Conservation (phyloP, 2,329 filamentous ascomycete genomes). For the Pestalotiopsis sp. region DNA sequence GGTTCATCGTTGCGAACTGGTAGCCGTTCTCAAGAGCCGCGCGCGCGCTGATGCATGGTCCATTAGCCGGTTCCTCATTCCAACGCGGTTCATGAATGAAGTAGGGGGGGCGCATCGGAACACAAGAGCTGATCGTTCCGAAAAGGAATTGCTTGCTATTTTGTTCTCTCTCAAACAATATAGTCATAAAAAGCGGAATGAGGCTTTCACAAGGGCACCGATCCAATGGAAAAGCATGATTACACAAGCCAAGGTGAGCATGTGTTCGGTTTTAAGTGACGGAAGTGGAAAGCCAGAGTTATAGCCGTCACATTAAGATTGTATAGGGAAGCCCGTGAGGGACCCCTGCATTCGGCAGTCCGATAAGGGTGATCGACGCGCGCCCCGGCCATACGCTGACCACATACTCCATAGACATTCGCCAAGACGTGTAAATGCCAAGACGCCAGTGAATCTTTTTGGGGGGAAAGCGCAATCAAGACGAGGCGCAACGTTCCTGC, state of each 20-base stretch:
- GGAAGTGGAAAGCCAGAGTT: constrained; percentile 11
- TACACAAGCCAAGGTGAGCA: constrained; percentile 5
- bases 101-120: neutral
- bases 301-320: constrained; percentile 9
- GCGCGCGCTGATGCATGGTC: neutral
- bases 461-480: constrained; percentile 1
- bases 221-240: constrained; percentile 2
- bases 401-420: neutral
- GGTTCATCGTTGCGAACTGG: neutral
- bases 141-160: neutral
- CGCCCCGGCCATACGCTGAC: neutral
- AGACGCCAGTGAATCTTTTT: neutral
- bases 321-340: constrained; percentile 8
- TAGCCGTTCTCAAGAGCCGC: neutral
- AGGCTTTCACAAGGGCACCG: neutral
- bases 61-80: neutral
- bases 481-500: constrained; percentile 12
- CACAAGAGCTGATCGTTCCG: neutral
- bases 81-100: neutral
- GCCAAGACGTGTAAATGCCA: neutral
- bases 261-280: neutral
- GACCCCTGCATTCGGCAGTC: constrained; percentile 13
- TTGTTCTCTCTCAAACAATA: neutral
- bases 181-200: neutral
- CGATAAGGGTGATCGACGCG: constrained; percentile 12